phyloP scores from a whole-genome alignment of 352 stramenopile genomes.

The Pythium brachiatum region DNA sequence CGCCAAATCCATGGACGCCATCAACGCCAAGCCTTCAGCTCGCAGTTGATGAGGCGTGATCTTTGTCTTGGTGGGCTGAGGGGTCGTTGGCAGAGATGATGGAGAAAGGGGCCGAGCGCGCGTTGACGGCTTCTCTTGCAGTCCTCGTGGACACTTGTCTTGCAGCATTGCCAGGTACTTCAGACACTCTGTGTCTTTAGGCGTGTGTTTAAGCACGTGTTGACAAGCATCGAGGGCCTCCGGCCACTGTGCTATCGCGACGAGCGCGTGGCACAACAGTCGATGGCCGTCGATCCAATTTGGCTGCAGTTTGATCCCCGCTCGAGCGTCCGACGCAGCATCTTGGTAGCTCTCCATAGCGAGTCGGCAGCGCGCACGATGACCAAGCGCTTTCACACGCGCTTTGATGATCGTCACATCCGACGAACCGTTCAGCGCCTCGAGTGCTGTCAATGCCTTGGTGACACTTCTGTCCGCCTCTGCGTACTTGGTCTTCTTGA shows the following conservation, averaged over 20 bases:
- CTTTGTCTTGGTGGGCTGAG: not conserved
- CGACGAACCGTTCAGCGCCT: not conserved
- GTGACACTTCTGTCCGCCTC: not conserved
- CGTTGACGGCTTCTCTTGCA: too few species aligned
- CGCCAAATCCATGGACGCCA: not conserved
- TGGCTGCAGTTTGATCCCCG: not conserved
- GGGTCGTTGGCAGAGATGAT: too few species aligned
- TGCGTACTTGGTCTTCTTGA: not conserved
- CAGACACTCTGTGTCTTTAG: not conserved
- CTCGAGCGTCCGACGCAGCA: not conserved
- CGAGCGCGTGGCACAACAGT: not conserved
- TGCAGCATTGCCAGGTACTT: not conserved
- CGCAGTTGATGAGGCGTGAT: not conserved
- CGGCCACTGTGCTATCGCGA: not conserved
- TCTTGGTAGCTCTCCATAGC: not conserved
- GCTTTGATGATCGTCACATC: not conserved
- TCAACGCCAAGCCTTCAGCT: not conserved
- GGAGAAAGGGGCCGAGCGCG: too few species aligned
- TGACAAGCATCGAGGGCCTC: not conserved
- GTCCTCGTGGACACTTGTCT: not conserved
- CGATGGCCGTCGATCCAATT: constrained; percentile 7
- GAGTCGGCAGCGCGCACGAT: constrained; percentile 15
- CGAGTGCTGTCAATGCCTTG: not conserved
- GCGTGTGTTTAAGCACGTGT: not conserved
- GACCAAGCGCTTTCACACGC: not conserved